Evolutionary conservation across 2,329 filamentous ascomycete genomes (phyloP), one percentile per base, ranked within the genome.

Genomic region (Periconia macrospinosa): DNA sequence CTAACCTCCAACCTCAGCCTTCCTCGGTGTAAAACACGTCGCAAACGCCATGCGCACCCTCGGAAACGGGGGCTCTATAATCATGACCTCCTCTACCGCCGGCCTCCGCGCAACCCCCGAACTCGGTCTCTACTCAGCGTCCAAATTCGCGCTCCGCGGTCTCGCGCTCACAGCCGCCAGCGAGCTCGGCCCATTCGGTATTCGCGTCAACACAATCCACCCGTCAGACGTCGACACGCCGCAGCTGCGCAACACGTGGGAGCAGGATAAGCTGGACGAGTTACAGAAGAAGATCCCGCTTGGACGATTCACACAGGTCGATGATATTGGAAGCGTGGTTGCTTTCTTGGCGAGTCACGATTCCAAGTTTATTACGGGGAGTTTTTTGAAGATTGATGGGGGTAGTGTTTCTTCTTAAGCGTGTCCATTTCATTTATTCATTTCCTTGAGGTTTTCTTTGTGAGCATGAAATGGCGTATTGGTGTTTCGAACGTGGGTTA

Each of bases 151-250:
- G 14, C 55, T 71, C 8, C 69, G 73, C 7, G 74, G 74, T 14
- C 68, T 76, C n/a, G 71, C 71, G 27, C 61, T 71, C 6, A 73
- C 73, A 7, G 74, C 74, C 23, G 73, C 74, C 8, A 65, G 66
- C 17, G 74, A 75, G 53, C 61, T 76, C 3, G 73, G 73, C 9
- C 69, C 68, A 30, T 60, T 67, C 47, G 68, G 69, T 41, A 75
- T 75, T 53, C 70, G 74, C 27, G 74, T 75, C 50, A 76, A 75
- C 58, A 75, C 73, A 2, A 71, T 76, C 15, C 74, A 76, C 55
- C 74, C 73, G 6, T 72, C 71, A 45, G 73, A 72, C 41, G 69
- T 76, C 20, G 67, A 74, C 37, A 68, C 69, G 2, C 68, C 71
- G 7, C 69, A 72, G 50, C 75, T 71, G 50, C 62, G 66, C 35